Base-by-base conservation (phyloP, 1,284 basidiomycete species). In the Trichosporon sp. region DNA sequence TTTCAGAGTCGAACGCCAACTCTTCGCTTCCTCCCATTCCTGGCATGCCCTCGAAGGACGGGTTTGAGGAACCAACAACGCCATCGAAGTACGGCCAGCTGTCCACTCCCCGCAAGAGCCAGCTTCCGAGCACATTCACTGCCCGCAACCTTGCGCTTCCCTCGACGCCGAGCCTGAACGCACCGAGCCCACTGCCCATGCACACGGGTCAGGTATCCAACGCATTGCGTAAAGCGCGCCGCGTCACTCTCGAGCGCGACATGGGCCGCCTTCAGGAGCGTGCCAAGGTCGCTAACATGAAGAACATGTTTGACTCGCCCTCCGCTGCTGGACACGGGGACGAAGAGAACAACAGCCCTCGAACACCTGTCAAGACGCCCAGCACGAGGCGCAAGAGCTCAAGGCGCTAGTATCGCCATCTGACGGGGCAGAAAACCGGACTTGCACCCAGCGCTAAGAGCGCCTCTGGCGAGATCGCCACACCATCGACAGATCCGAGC, bases 191-290 rank as follows among this genome's bases (percentile, higher is more conserved):
- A 21, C 72, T 84, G 5, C 83, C 83, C 0, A 79, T 80, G 76
- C 81, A 83, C 65, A 79, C 69, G 73, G 75, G 46, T 72, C 74
- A 72, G 81, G 78, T 64, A 66, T 75, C 4, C 10, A 75, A 78
- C 12, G 64, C 75, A 2, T 61, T 73, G 12, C 77, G 79, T 63
- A 80, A 78, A 67, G 73, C 76, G 8, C 75, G 83, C 65, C 73
- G 83, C 14, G 71, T 81, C 11, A 84, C 83, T 11, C 81, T 84
- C 35, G 83, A 84, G 66, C 79, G 83, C 67, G 83, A 84, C 69
- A 80, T 84, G 54, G 78, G 82, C 66, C 69, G 75, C 8, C 68
- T 84, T 51, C 71, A 79, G 43, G 78, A 63, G 82, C 83, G 70
- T 76, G 81, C 59, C 31, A 63, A 63, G 59, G 59, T 63, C 32